Evolutionary conservation across 2,329 filamentous ascomycete genomes (phyloP).

Genomic region (Dothistroma septosporum): DNA sequence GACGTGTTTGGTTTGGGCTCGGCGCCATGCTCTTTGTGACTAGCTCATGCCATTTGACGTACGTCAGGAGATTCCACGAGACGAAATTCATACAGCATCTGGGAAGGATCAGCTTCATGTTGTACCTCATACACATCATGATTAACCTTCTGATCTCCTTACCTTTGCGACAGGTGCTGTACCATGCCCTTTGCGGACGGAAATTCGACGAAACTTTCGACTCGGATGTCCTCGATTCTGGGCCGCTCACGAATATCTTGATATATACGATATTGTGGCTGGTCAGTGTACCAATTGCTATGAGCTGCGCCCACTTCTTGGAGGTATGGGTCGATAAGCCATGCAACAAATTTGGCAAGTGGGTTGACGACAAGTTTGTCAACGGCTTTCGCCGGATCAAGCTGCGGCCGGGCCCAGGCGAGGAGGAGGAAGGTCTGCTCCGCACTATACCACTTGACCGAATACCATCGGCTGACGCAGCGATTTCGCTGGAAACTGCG

Average conservation of each 20-base stretch:
- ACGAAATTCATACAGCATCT: constrained; percentile 5
- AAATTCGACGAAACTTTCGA: background rate
- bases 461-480: background rate
- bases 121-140: constrained; percentile 11
- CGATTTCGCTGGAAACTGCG: background rate
- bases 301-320: constrained; percentile 3
- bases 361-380: constrained; percentile 7
- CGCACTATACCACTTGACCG: background rate
- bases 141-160: background rate
- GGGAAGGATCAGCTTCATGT: constrained; percentile 13
- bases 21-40: constrained; percentile 7
- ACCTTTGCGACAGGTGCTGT: background rate
- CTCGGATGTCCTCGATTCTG: background rate
- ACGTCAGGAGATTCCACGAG: constrained; percentile 7
- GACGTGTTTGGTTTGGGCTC: constrained; percentile 7
- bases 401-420: background rate
- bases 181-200: background rate
- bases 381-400: background rate
- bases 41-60: constrained; percentile 6
- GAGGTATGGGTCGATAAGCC: constrained; percentile 7
- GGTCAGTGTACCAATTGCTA: constrained; percentile 1
- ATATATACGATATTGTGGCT: background rate
- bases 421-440: background rate
- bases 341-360: constrained; percentile 4
- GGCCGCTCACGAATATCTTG: background rate